These are phyloP conservation scores for Nakazawaea sp. DNA, from an alignment of 805 yeast species.

Conservation along the genomic window DNA sequence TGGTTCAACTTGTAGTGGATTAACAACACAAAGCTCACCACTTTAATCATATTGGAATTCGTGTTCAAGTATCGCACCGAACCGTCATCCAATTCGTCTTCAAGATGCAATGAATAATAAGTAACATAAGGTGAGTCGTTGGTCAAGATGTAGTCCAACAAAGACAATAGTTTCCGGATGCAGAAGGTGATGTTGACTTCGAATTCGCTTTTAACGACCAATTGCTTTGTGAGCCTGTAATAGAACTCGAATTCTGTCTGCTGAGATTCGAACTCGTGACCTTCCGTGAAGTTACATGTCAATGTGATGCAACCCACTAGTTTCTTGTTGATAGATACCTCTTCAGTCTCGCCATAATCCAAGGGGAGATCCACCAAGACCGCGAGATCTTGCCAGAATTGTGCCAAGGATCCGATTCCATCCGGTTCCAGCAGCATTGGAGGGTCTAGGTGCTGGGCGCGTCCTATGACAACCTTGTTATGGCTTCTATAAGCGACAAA, in stretches of 20 bases:
- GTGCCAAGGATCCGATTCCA: slow-evolving; percentile 17
- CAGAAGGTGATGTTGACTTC: slow-evolving; percentile 35
- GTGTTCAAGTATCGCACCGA: slow-evolving; percentile 13
- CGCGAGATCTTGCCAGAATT: slow-evolving; percentile 26
- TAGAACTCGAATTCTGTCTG: slow-evolving; percentile 20
- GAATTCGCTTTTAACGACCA: slow-evolving; percentile 23
- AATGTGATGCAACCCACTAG: slow-evolving; percentile 26
- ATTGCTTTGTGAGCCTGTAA: slow-evolving; percentile 18
- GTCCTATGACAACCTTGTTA: too few species aligned
- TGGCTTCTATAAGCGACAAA: too few species aligned
- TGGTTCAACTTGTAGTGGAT: slow-evolving; percentile 17
- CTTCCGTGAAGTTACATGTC: slow-evolving; percentile 13
- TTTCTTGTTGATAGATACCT: slow-evolving; percentile 25
- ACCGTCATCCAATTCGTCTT: slow-evolving; percentile 3
- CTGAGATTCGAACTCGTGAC: slow-evolving; percentile 18
- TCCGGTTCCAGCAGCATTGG: too few species aligned
- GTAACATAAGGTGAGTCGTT: slow-evolving; percentile 17
- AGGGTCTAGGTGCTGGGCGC: too few species aligned
- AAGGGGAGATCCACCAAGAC: slow-evolving; percentile 20
- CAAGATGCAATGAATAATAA: slow-evolving; percentile 11
- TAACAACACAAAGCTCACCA: slow-evolving; percentile 25
- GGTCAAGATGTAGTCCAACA: slow-evolving; percentile 26
- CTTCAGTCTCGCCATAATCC: slow-evolving; percentile 14
- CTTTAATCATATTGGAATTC: slow-evolving; percentile 23
- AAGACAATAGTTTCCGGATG: slow-evolving; percentile 39